Evolutionary conservation across 2,329 filamentous ascomycete species (phyloP), one percentile per base, ranked within the genome.

Genomic region (Microcyclospora tardicrescens): DNA sequence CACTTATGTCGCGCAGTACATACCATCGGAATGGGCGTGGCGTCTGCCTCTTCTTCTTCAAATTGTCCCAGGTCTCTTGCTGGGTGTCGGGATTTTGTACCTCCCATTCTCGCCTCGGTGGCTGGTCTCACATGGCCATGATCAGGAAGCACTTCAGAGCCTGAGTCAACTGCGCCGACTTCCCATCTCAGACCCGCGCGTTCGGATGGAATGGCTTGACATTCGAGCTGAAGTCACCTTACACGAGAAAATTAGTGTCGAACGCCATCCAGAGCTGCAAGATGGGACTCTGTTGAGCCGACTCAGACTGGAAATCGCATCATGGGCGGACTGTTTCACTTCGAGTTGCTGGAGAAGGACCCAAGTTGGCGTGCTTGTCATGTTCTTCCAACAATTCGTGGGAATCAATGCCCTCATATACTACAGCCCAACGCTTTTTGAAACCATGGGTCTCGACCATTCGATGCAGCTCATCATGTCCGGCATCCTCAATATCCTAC

Each of bases 351-450:
- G 63, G 51, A 58, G 66, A 33, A 59, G 69, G 15, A 71, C 68
- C 0, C 63, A 67, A 34, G 60, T 75, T 13, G 73, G 70, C 15
- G 55, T 67, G 6, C 61, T 64, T 1, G 49, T 77, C 11, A 69
- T 71, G 62, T 75, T 76, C 49, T 77, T 75, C 51, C 72, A 76
- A 40, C 61, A 65, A 41, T 56, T 64, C 32, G 56, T 63, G 6
- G 63, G 62, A 33, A 62, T 66, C 13, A 61, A 52, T 57, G 67
- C 37, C 10, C 49, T 69, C 1, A 69, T 73, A 28, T 69, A 69
- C 55, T 71, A 69, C 47, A 53, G 60, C 0, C 65, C 67, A 0
- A 66, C 59, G 0, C 48, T 68, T 0, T 70, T 71, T 43, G 41
- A 53, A 37, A 59, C 54, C 5, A 57, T 65, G 48, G 61, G 62